These are phyloP conservation scores for Amanita exitialis DNA, from an alignment of 768 basidiomycete species.

Conservation along the genomic window DNA sequence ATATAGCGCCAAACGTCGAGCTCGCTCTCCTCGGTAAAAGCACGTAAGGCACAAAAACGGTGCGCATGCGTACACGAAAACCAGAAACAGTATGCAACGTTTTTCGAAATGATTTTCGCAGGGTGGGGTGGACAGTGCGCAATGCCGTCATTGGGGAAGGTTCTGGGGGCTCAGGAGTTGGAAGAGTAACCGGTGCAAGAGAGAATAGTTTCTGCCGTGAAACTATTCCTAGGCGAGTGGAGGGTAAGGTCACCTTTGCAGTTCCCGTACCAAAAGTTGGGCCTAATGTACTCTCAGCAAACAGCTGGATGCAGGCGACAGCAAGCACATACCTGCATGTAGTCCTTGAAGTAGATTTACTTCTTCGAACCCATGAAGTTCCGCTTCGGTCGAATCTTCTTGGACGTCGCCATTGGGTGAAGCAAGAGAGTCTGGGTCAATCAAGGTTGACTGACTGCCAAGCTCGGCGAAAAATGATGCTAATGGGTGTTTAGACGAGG, in stretches of 20 bases:
- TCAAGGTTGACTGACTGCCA: constrained; percentile 23
- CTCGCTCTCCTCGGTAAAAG: constrained; percentile 41
- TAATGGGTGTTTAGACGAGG: constrained; percentile 34
- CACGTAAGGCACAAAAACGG: constrained; percentile 82
- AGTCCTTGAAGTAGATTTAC: constrained; percentile 46
- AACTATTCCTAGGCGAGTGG: constrained; percentile 58
- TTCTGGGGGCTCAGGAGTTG: constrained; percentile 30
- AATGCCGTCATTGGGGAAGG: constrained; percentile 41
- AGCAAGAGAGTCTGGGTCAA: constrained; percentile 24
- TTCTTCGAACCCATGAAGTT: constrained; percentile 48
- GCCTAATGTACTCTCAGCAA: constrained; percentile 19
- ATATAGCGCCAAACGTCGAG: constrained; percentile 11
- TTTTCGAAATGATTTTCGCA: constrained; percentile 82
- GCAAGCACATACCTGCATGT: constrained; percentile 35
- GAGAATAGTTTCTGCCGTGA: constrained; percentile 62
- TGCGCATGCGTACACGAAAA: constrained; percentile 89
- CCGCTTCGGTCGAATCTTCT: constrained; percentile 25
- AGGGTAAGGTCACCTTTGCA: constrained; percentile 42
- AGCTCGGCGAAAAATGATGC: constrained; percentile 26
- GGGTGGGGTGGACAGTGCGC: constrained; percentile 47
- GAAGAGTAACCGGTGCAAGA: constrained; percentile 37
- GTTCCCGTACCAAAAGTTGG: constrained; percentile 29
- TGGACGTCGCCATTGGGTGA: constrained; percentile 17
- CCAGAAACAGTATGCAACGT: constrained; percentile 73
- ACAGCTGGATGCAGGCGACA: background rate